phyloP scores from a whole-genome alignment of 306 rosid genomes.

The Trifolium subterraneum region DNA sequence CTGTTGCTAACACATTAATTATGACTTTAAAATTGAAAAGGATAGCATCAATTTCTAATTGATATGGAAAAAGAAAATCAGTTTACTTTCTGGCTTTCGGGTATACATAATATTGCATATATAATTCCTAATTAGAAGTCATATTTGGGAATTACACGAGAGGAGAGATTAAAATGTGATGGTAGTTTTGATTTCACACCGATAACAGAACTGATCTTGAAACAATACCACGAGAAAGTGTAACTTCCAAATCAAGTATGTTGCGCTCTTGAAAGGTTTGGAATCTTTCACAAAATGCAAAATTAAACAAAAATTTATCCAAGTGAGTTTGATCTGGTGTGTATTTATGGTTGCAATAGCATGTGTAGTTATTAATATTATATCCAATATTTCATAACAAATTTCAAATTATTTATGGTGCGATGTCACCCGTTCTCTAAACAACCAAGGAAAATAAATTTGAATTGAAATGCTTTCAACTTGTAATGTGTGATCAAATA shows the following conservation, averaged over 20 bases:
- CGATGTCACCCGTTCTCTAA: background rate
- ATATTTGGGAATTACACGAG: background rate
- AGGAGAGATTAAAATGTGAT: background rate
- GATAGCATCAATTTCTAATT: background rate
- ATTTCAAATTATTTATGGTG: background rate
- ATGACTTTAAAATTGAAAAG: conserved; percentile 23
- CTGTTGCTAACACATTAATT: conserved; percentile 8
- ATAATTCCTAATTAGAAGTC: background rate
- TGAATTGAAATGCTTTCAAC: conserved; percentile 25
- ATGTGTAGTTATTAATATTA: conserved; percentile 1
- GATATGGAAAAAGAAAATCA: background rate
- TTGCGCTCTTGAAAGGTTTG: conserved; percentile 15
- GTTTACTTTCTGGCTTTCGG: background rate
- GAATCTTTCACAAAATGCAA: conserved; percentile 5
- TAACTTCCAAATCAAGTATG: conserved; percentile 21
- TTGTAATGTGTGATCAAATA: conserved; percentile 12
- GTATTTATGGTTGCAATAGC: conserved; percentile 24
- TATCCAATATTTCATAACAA: background rate
- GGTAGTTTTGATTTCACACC: background rate
- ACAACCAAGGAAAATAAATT: conserved; percentile 18
- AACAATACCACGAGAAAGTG: conserved; percentile 10
- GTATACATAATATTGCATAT: conserved; percentile 3
- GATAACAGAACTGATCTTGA: background rate
- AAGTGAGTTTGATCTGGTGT: background rate
- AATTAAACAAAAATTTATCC: background rate